Evolutionary conservation across 345 rosid species (phyloP), one percentile per base, ranked within the genome.

Genomic region (Dovyalis caffra): DNA sequence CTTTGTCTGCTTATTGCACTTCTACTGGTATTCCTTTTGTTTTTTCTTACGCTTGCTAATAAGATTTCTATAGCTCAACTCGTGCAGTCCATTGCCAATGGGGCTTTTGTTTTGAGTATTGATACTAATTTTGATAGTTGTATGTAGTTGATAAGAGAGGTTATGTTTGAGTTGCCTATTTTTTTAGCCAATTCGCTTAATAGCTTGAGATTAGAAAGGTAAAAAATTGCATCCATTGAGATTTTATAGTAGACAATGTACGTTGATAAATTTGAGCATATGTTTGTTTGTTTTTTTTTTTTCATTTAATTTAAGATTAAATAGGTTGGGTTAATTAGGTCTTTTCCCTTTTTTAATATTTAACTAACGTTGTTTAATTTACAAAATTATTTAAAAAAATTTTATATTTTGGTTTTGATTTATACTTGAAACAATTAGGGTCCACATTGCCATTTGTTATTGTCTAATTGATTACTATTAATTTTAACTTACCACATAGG

Each of bases 41-140:
- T 78, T 35, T 77, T 78, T 1, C 73, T 78, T 35, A n/a, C 73
- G 28, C 81, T 77, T 1, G 77, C 81, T 1, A 51, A 78, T 56
- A 74, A 79, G 78, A 79, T 79, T 21, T 79, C 82, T 9, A 69
- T 79, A 45, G 82, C 82, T 15, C 82, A 79, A 34, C 66, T 79
- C n/a, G 82, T 79, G 20, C 82, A 79, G 65, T 78, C 82, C 21
- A 79, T 79, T 64, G 82, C 82, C 32, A 79, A 79, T 64, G 82
- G 78, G 18, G 78, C 82, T 5, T 79, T 79, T 69, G 82, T 79
- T 40, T 64, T 79, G 74, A 79, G 82, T 61, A 64, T 79, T 18
- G 82, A 79, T 23, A 74, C 82, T 31, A 75, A 79, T 43, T 79
- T 74, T 70, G 82, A 74, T 58, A 78, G 82, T 0, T 79, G 78